These are phyloP conservation scores for Eucalyptus erythrocorys DNA, from an alignment of 345 rosid species.

Conservation along the genomic window DNA sequence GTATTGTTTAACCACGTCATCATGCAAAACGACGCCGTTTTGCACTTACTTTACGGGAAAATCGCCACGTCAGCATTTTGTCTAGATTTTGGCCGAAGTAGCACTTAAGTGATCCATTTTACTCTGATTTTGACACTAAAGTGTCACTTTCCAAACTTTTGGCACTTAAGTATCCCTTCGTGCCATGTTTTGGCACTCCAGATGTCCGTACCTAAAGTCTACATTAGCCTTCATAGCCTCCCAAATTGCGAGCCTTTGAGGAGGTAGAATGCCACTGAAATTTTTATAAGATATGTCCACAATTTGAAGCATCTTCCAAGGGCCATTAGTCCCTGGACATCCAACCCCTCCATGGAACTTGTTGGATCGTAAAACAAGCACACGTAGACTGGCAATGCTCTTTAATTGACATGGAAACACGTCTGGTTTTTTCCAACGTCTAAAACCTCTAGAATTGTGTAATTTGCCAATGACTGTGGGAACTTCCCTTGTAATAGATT, in stretches of 20 bases:
- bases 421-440: constrained; percentile 19
- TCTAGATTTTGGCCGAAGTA: too few species aligned
- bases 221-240: neutral
- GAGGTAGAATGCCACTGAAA: neutral
- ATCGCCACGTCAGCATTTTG: too few species aligned
- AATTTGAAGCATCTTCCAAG: constrained; percentile 24
- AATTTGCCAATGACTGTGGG: constrained; percentile 16
- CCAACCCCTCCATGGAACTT: neutral
- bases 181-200: too few species aligned
- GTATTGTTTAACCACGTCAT: too few species aligned
- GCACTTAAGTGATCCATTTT: too few species aligned
- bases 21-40: too few species aligned
- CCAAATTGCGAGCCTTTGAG: accelerated
- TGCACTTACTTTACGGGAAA: too few species aligned
- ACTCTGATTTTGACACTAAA: too few species aligned
- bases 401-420: constrained; percentile 15
- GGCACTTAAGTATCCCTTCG: too few species aligned
- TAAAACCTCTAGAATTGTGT: constrained; percentile 13
- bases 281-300: constrained; percentile 21
- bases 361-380: constrained; percentile 18
- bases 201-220: too few species aligned
- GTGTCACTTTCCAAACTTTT: too few species aligned
- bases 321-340: neutral
- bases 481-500: constrained; percentile 15
- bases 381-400: constrained; percentile 5